Percentiles rank a stretch among this genome's conserved stretches.
phyloP scores from a whole-genome alignment of 2,329 filamentous ascomycete genomes.

The Phialophora expanda region DNA sequence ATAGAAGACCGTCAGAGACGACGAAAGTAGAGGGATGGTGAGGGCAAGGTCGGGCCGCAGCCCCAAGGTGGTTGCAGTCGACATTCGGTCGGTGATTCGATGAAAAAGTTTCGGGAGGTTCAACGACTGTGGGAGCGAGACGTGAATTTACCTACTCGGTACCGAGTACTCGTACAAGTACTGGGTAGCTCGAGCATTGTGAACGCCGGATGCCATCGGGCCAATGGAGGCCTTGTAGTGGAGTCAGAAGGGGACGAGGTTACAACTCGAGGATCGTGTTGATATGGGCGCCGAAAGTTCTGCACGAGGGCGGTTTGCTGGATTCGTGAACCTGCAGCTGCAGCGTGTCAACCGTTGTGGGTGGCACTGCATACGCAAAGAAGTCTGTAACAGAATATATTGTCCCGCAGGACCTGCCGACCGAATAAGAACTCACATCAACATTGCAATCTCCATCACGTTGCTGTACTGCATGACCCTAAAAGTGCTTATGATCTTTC shows the following conservation, averaged over 20 bases:
- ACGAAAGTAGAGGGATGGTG: slow-evolving; percentile 27
- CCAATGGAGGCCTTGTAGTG: not conserved
- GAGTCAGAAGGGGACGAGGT: not conserved
- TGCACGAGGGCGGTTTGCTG: not conserved
- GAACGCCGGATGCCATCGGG: not conserved
- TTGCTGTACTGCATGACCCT: not conserved
- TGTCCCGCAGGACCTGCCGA: not conserved
- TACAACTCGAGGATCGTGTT: not conserved
- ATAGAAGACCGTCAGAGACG: slow-evolving; percentile 30
- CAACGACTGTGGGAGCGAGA: not conserved
- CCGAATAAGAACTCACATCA: not conserved
- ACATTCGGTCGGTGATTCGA: not conserved
- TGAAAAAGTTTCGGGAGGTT: not conserved
- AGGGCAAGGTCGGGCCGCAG: slow-evolving; percentile 19
- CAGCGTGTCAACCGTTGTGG: not conserved
- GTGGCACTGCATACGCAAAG: not conserved
- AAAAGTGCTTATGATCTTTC: not conserved
- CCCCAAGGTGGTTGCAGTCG: slow-evolving; percentile 25
- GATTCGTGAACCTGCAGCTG: not conserved
- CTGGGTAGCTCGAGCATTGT: not conserved
- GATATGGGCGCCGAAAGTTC: not conserved
- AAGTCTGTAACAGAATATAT: slow-evolving; percentile 1
- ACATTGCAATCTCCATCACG: not conserved
- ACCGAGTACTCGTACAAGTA: too few relatives aligned
- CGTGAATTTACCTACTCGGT: not conserved